phyloP scores from a whole-genome alignment of 176 grass and related monocot genomes.

The Juncus effusus region DNA sequence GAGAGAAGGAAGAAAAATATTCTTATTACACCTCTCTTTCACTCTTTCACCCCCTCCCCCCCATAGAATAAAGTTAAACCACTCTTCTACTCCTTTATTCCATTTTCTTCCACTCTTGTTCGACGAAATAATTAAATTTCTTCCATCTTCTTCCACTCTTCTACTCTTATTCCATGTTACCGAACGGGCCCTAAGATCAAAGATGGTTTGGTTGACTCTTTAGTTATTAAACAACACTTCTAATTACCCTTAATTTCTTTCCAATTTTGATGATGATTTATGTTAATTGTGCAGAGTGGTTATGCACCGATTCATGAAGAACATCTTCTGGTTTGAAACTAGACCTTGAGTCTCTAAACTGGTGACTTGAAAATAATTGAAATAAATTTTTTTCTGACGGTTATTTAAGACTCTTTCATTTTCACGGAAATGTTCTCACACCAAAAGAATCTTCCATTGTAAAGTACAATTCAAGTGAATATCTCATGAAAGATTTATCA shows the following conservation, averaged over 20 bases:
- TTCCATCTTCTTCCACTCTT: too few relatives aligned
- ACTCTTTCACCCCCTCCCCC: too few relatives aligned
- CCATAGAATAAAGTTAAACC: too few relatives aligned
- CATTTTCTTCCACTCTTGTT: too few relatives aligned
- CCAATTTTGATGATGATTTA: slow-evolving; percentile 1
- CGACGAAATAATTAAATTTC: too few relatives aligned
- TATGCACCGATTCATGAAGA: slow-evolving; percentile 61
- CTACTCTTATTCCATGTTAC: too few relatives aligned
- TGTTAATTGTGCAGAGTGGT: slow-evolving; percentile 57
- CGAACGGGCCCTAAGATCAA: too few relatives aligned
- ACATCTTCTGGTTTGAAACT: slow-evolving; percentile 70
- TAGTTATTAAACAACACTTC: too few relatives aligned
- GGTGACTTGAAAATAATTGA: slow-evolving; percentile 77
- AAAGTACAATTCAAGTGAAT: slow-evolving; percentile 28
- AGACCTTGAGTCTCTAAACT: slow-evolving; percentile 83
- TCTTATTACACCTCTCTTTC: too few relatives aligned
- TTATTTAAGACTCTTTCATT: slow-evolving; percentile 68
- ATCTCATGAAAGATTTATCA: slow-evolving; percentile 40
- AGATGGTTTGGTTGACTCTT: too few relatives aligned
- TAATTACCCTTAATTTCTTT: not conserved
- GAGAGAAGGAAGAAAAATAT: too few relatives aligned
- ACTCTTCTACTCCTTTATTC: too few relatives aligned
- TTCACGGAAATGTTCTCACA: slow-evolving; percentile 82
- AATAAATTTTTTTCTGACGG: slow-evolving; percentile 57
- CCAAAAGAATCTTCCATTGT: slow-evolving; percentile 44